Evolutionary conservation across 2,329 filamentous ascomycete genomes (phyloP).

Genomic region (Aspergillus sp.): DNA sequence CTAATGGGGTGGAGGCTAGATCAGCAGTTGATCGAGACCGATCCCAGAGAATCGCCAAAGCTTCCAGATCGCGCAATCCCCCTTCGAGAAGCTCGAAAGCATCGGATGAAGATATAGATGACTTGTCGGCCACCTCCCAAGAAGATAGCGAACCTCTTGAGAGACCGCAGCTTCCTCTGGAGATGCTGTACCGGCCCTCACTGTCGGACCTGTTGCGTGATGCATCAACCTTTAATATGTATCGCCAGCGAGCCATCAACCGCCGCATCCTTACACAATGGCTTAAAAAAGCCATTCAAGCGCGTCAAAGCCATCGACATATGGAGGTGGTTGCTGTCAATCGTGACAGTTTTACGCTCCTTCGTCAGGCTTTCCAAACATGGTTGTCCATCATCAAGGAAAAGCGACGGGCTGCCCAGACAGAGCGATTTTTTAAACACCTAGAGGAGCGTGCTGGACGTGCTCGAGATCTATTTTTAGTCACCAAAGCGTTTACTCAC

Average conservation of each 20-base stretch:
- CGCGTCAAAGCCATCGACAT: constrained; percentile 34
- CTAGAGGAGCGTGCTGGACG: constrained; percentile 61
- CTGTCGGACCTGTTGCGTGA: constrained; percentile 52
- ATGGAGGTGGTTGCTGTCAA: constrained; percentile 47
- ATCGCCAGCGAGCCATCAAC: constrained; percentile 38
- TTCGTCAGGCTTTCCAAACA: constrained; percentile 53
- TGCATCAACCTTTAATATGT: constrained; percentile 49
- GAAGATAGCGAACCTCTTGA: constrained; percentile 25
- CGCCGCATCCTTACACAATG: constrained; percentile 47
- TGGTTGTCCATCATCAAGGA: constrained; percentile 45
- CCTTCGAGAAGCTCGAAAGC: constrained; percentile 21
- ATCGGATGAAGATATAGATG: constrained; percentile 22
- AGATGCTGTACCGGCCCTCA: constrained; percentile 49
- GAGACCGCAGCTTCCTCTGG: constrained; percentile 29
- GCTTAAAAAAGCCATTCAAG: constrained; percentile 45
- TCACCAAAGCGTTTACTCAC: constrained; percentile 64
- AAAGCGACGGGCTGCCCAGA: constrained; percentile 46
- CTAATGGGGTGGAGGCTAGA: constrained; percentile 27
- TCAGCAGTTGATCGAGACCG: constrained; percentile 30
- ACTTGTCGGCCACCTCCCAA: constrained; percentile 19
- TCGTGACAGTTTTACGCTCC: constrained; percentile 51
- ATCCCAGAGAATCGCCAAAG: constrained; percentile 26
- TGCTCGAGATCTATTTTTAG: constrained; percentile 64
- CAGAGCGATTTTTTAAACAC: constrained; percentile 54
- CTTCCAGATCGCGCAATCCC: constrained; percentile 16